These are phyloP conservation scores for Zasmidium citrigriseum DNA, from an alignment of 2,329 filamentous ascomycete genomes.

Conservation along the genomic window DNA sequence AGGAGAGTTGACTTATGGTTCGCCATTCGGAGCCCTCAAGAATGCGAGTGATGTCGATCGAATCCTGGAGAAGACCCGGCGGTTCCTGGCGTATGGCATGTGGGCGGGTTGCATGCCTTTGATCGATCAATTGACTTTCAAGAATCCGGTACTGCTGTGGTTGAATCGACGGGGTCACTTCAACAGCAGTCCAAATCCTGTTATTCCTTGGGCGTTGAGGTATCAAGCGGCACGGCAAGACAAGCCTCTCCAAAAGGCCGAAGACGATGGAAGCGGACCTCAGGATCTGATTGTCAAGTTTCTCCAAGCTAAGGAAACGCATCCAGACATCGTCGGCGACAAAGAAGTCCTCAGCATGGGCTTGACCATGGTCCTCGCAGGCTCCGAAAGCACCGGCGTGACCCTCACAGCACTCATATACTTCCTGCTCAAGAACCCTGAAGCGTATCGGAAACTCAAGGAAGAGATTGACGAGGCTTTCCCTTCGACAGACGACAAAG, in stretches of 20 bases:
- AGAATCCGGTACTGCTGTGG: not conserved
- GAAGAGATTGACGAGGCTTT: not conserved
- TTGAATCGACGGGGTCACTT: not conserved
- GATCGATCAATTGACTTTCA: not conserved
- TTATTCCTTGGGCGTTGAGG: not conserved
- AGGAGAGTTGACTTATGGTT: slow-evolving; percentile 7
- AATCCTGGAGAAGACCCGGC: not conserved
- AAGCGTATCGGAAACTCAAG: not conserved
- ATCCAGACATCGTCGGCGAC: not conserved
- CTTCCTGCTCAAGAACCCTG: not conserved
- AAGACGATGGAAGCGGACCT: too few relatives aligned
- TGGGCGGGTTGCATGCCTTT: not conserved
- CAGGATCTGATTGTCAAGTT: not conserved
- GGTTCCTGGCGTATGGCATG: not conserved
- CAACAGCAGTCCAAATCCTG: not conserved
- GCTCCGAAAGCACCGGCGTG: not conserved
- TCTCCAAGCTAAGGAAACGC: not conserved
- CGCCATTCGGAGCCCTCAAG: slow-evolving; percentile 8
- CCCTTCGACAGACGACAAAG: too few relatives aligned
- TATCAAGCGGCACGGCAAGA: not conserved
- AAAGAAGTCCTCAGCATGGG: not conserved
- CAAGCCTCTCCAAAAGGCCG: not conserved
- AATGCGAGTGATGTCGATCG: not conserved
- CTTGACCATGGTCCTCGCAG: not conserved
- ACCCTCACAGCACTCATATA: not conserved